Percentiles rank a stretch among this genome's conserved stretches.
These are phyloP conservation scores for Panaeolus cyanescens DNA, from an alignment of 768 basidiomycete genomes.

Conservation along the genomic window DNA sequence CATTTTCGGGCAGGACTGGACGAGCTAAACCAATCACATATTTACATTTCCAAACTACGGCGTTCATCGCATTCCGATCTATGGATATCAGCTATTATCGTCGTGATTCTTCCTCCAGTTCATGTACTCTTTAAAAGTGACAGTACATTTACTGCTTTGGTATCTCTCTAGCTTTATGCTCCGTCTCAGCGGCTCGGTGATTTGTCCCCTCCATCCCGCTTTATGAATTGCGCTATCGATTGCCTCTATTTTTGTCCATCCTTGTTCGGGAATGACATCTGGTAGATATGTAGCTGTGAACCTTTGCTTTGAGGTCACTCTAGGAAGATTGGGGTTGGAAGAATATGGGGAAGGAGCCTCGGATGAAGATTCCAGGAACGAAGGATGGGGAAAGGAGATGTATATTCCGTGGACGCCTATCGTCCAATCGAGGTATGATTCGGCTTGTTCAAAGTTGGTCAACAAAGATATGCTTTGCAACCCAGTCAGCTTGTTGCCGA, in stretches of 20 bases:
- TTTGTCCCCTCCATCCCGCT: constrained; percentile 83
- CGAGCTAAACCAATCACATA: background rate
- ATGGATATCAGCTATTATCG: constrained; percentile 11
- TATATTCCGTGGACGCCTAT: constrained; percentile 91
- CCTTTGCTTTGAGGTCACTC: constrained; percentile 52
- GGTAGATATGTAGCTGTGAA: constrained; percentile 93
- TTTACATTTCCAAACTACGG: background rate
- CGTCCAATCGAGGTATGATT: constrained; percentile 90
- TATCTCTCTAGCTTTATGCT: constrained; percentile 79
- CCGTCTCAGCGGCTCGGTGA: constrained; percentile 81
- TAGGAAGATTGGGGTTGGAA: constrained; percentile 62
- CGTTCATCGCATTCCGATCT: background rate
- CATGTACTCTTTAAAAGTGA: constrained; percentile 76
- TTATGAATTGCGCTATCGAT: constrained; percentile 92
- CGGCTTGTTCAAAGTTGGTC: constrained; percentile 87
- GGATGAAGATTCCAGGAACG: constrained; percentile 55
- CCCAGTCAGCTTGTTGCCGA: background rate
- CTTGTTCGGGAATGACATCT: constrained; percentile 89
- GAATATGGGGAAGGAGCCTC: constrained; percentile 72
- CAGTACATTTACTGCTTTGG: constrained; percentile 71
- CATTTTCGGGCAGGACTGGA: background rate
- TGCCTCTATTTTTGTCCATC: constrained; percentile 90
- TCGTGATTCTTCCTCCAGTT: constrained; percentile 63
- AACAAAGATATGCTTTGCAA: constrained; percentile 80
- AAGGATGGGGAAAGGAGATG: constrained; percentile 84